Evolutionary conservation across 768 basidiomycete genomes (phyloP), one percentile per base, ranked within the genome.

Genomic region (Cystofilobasidium macerans): DNA sequence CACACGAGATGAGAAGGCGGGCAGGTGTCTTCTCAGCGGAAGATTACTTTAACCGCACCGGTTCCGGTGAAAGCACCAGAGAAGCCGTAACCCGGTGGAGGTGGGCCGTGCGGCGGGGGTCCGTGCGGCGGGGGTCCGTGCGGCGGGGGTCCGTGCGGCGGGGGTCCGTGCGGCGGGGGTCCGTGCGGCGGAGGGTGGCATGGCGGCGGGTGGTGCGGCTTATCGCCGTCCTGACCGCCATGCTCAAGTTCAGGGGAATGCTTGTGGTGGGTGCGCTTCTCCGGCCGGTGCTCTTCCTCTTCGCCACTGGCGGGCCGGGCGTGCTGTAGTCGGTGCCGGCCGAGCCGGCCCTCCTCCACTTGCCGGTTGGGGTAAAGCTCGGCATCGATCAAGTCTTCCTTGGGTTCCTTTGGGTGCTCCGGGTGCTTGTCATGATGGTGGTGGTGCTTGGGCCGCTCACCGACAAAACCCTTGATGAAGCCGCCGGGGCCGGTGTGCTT

Each of bases 231-330:
- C n/a, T n/a, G n/a, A n/a, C n/a, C n/a, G n/a, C n/a, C n/a, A n/a
- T n/a, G n/a, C n/a, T n/a, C n/a, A n/a, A n/a, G n/a, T n/a, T n/a
- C n/a, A n/a, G n/a, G n/a, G n/a, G n/a, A n/a, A 95, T 71, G 88
- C 86, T 71, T 93, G 93, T 47, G 88, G 88, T 72, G 85, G 85
- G 65, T 78, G 75, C 28, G 79, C 74, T n/a, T 70, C 74, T 54
- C 32, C 22, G 13, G 58, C 32, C 53, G 42, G 11, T 35, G 24
- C 22, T 63, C 28, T 13, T 28, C 5, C 14, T 28, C 35, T 47
- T 45, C 12, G n/a, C n/a, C n/a, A n/a, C n/a, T n/a, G n/a, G n/a
- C 45, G 45, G 45, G 16, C 24, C 45, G 12, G 18, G 24, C 48
- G 48, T 51, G n/a, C 48, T 51, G 12, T 13, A 16, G n/a, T n/a